Evolutionary conservation across 176 grass and related monocot genomes (phyloP).

Genomic region (Avena sativa): DNA sequence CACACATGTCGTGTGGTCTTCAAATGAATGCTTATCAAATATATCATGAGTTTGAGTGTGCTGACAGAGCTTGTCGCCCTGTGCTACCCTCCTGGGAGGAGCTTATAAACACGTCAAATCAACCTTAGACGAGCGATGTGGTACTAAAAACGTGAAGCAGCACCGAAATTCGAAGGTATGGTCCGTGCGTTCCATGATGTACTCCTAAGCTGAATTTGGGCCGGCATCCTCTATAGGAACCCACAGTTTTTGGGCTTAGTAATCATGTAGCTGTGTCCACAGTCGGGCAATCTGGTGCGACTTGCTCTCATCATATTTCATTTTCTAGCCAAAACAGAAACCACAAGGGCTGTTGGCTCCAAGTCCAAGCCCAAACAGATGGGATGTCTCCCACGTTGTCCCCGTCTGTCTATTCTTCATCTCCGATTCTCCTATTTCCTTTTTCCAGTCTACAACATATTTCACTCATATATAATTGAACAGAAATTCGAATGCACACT

Average conservation of each 20-base stretch:
- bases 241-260: not conserved
- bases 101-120: not conserved
- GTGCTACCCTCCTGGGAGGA: not conserved
- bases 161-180: not conserved
- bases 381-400: too few species aligned
- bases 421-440: too few species aligned
- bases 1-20: not conserved
- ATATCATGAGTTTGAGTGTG: not conserved
- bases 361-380: too few species aligned
- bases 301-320: too few species aligned
- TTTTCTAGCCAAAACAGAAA: too few species aligned
- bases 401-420: too few species aligned
- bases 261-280: too few species aligned
- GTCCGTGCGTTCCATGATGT: not conserved
- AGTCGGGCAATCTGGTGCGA: too few species aligned
- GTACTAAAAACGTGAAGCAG: not conserved
- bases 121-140: not conserved
- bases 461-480: not conserved
- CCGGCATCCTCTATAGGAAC: not conserved
- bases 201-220: not conserved
- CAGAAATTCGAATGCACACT: not conserved
- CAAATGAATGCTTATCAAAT: not conserved
- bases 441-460: not conserved
- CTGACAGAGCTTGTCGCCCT: not conserved
- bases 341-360: too few species aligned